Evolutionary conservation across 352 stramenopile species (phyloP).

Genomic region (Pythium folliculosum): DNA sequence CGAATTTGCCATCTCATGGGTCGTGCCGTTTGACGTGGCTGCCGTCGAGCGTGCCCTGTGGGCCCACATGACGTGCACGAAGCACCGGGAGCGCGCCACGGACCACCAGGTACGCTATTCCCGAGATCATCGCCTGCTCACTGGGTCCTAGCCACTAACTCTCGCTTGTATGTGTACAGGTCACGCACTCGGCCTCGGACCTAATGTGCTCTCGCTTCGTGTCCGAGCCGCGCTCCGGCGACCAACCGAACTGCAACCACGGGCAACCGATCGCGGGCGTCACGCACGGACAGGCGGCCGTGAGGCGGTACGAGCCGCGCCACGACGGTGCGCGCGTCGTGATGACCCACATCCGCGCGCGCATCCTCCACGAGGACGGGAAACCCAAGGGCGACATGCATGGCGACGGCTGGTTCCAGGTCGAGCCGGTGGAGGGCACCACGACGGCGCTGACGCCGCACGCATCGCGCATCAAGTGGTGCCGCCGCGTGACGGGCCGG

Average conservation of each 20-base stretch:
- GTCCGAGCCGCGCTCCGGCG: neutral
- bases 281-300: slow-evolving; percentile 6
- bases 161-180: neutral
- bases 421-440: neutral
- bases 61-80: neutral
- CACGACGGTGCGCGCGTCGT: neutral
- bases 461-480: slow-evolving; percentile 13
- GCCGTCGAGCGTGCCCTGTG: neutral
- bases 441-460: neutral
- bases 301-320: neutral
- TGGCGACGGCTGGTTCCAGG: slow-evolving; percentile 9
- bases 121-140: too few relatives aligned
- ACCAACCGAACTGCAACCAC: slow-evolving; percentile 9
- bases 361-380: neutral
- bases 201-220: slow-evolving; percentile 8
- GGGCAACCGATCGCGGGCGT: slow-evolving; percentile 7
- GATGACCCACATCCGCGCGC: neutral
- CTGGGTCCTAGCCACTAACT: too few relatives aligned
- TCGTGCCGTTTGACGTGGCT: neutral
- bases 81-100: neutral
- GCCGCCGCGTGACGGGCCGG: slow-evolving; percentile 1
- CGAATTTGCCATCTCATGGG: slow-evolving; percentile 12
- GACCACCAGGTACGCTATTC: neutral
- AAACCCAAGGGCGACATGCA: slow-evolving; percentile 9
- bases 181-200: slow-evolving; percentile 6